A percentile compares a stretch with the other conserved stretches of the same genome.
These are phyloP conservation scores for Dactylonectria estremocensis DNA, from an alignment of 2,329 filamentous ascomycete species.

Conservation along the genomic window DNA sequence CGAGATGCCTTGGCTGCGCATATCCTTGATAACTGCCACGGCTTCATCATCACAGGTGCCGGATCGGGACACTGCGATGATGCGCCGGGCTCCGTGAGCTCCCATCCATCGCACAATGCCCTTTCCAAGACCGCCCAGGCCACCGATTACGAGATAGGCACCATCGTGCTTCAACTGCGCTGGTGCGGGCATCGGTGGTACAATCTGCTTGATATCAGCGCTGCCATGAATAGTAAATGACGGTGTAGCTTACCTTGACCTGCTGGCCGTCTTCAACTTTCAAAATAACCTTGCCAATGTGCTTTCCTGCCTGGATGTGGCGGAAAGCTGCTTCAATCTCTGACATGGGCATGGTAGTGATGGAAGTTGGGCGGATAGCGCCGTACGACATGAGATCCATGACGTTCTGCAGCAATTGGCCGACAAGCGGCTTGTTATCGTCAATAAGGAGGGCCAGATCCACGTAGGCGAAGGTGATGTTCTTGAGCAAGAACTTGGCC, in stretches of 20 bases:
- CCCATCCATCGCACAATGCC: constrained; percentile 36
- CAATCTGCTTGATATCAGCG: constrained; percentile 3
- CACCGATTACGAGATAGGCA: constrained; percentile 39
- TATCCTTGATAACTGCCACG: constrained; percentile 9
- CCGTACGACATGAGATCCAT: constrained; percentile 23
- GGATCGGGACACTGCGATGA: constrained; percentile 49
- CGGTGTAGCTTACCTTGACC: constrained; percentile 15
- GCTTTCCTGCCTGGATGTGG: constrained; percentile 22
- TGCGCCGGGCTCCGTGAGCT: constrained; percentile 43
- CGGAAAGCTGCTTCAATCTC: constrained; percentile 25
- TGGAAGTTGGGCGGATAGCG: constrained; percentile 17
- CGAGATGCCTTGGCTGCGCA: constrained; percentile 9
- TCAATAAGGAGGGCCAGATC: constrained; percentile 31
- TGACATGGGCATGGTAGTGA: constrained; percentile 16
- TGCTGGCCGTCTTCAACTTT: constrained; percentile 12
- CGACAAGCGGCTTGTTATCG: constrained; percentile 23
- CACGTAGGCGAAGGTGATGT: constrained; percentile 26
- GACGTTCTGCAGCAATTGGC: constrained; percentile 22
- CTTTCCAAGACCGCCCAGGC: constrained; percentile 41
- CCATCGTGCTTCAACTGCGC: constrained; percentile 23
- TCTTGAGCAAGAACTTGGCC: constrained; percentile 22
- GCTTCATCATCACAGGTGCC: constrained; percentile 21
- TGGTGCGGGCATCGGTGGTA: constrained; percentile 6
- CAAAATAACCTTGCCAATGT: constrained; percentile 37
- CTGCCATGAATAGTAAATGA: not conserved